phyloP scores from a whole-genome alignment of 73 alveolate genomes.

The Paramecium biaurelia region DNA sequence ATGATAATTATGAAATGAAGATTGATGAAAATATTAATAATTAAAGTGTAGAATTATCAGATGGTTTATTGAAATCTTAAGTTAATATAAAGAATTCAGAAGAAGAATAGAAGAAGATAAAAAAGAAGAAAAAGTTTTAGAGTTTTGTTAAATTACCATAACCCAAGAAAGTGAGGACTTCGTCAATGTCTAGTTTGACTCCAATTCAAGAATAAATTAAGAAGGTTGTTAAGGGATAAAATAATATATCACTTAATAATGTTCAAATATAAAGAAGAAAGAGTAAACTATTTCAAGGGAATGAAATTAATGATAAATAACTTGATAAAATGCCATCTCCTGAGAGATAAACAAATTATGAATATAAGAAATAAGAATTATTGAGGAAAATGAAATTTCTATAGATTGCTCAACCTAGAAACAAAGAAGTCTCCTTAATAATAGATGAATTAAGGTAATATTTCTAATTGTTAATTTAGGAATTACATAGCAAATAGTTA shows the following conservation, averaged over 20 bases:
- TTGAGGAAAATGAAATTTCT: not conserved
- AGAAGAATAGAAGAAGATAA: not conserved
- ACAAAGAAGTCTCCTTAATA: not conserved
- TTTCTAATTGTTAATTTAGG: not conserved
- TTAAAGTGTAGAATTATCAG: not conserved
- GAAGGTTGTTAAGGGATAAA: not conserved
- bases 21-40: not conserved
- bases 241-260: not conserved
- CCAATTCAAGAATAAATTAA: not conserved
- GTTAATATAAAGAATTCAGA: not conserved
- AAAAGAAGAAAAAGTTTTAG: not conserved
- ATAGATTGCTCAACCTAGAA: not conserved
- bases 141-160: not conserved
- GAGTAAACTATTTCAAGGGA: not conserved
- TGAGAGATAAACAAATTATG: not conserved
- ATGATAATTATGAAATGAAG: not conserved
- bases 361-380: not conserved
- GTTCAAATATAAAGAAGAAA: not conserved
- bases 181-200: not conserved
- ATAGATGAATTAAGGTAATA: not conserved
- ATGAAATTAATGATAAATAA: not conserved
- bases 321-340: not conserved
- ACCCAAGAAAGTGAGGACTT: not conserved
- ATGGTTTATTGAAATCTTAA: not conserved
- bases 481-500: not conserved